phyloP scores from a whole-genome alignment of 306 rosid genomes.

The Sicyos edulis region DNA sequence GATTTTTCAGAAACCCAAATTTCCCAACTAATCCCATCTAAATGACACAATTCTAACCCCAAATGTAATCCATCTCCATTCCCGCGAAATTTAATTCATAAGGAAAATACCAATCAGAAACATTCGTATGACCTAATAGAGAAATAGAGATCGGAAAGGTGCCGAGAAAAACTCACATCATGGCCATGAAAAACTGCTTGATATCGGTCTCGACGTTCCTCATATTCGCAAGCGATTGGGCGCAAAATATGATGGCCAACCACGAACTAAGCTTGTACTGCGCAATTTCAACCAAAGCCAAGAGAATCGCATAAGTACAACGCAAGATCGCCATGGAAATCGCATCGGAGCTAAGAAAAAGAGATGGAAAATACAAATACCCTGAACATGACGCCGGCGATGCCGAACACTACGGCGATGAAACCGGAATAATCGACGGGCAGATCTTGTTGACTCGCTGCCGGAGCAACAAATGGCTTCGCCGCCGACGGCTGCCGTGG shows the following conservation, averaged over 20 bases:
- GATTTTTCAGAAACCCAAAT: not conserved
- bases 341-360: not conserved
- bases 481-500: slow-evolving; percentile 96
- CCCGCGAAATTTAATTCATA: not conserved
- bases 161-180: slow-evolving; percentile 52
- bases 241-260: slow-evolving; percentile 91
- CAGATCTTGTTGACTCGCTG: slow-evolving; percentile 58
- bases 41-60: not conserved
- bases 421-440: slow-evolving; percentile 90
- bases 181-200: slow-evolving; percentile 95
- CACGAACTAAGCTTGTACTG: slow-evolving; percentile 94
- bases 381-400: slow-evolving; percentile 96
- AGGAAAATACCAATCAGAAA: not conserved
- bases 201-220: slow-evolving; percentile 77
- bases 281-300: slow-evolving; percentile 5
- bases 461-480: slow-evolving; percentile 52
- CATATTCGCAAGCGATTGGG: slow-evolving; percentile 84
- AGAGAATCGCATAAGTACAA: not conserved
- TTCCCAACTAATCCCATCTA: not conserved
- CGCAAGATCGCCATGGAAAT: not conserved
- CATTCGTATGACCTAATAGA: not conserved
- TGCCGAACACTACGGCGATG: slow-evolving; percentile 83
- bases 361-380: slow-evolving; percentile 14
- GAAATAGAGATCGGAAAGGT: not conserved
- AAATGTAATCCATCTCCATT: not conserved